These are phyloP conservation scores for Pseudoperonospora humuli DNA, from an alignment of 352 stramenopile species.

Conservation along the genomic window DNA sequence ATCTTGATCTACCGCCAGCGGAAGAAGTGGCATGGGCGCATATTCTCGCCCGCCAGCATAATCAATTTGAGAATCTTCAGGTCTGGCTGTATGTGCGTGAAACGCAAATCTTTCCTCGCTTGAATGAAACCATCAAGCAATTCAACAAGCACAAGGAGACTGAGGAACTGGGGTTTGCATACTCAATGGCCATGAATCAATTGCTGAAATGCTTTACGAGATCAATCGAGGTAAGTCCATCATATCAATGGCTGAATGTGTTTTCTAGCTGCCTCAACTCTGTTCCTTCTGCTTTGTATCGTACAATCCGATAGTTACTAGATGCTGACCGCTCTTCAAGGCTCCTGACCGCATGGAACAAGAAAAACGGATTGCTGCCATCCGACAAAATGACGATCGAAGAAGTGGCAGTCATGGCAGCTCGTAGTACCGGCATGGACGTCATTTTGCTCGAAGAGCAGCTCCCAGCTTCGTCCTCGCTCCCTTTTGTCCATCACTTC, in stretches of 20 bases:
- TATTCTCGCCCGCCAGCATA: slow-evolving; percentile 76
- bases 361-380: slow-evolving; percentile 21
- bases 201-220: slow-evolving; percentile 75
- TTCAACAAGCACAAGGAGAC: slow-evolving; percentile 53
- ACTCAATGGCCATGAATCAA: slow-evolving; percentile 70
- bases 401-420: slow-evolving; percentile 45
- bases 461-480: slow-evolving; percentile 26
- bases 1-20: slow-evolving; percentile 31
- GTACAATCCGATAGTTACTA: slow-evolving; percentile 30
- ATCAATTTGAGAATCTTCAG: slow-evolving; percentile 77
- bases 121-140: slow-evolving; percentile 52
- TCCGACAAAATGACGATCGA: slow-evolving; percentile 29
- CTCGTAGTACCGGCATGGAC: slow-evolving; percentile 48
- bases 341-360: slow-evolving; percentile 31
- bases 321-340: slow-evolving; percentile 38
- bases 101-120: slow-evolving; percentile 67
- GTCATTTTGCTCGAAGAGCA: slow-evolving; percentile 59
- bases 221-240: slow-evolving; percentile 59
- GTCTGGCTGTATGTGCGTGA: slow-evolving; percentile 79
- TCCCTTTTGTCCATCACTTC: slow-evolving; percentile 32
- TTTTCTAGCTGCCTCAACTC: no score
- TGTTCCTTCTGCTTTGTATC: no score
- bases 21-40: slow-evolving; percentile 76
- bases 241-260: no score
- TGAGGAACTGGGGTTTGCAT: slow-evolving; percentile 70